These are phyloP conservation scores for Scleroderma citrinum DNA, from an alignment of 768 basidiomycete species.

Conservation along the genomic window DNA sequence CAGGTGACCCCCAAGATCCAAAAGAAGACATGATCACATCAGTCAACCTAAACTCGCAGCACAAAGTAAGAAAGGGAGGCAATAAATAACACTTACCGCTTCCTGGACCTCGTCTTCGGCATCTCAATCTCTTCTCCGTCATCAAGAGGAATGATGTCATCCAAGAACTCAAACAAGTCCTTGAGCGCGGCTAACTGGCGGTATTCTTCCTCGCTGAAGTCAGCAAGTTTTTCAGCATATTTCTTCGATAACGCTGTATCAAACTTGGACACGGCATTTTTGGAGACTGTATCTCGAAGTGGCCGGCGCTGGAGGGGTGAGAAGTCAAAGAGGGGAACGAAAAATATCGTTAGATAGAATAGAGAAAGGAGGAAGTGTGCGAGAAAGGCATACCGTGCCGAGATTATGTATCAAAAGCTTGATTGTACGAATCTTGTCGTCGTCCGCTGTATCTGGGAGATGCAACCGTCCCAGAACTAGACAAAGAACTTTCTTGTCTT, in stretches of 20 bases:
- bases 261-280: slow-evolving; percentile 71
- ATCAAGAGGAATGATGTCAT: slow-evolving; percentile 64
- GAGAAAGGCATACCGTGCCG: slow-evolving; percentile 6
- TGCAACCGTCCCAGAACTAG: slow-evolving; percentile 54
- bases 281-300: slow-evolving; percentile 48
- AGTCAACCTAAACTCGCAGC: no score
- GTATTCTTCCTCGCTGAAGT: slow-evolving; percentile 68
- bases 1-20: not conserved
- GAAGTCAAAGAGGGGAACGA: no score
- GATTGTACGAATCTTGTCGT: slow-evolving; percentile 53
- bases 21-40: no score
- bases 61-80: no score
- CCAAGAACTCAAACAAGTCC: slow-evolving; percentile 63
- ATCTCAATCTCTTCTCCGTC: slow-evolving; percentile 46
- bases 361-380: not conserved
- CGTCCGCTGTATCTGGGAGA: slow-evolving; percentile 61
- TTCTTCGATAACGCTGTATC: slow-evolving; percentile 61
- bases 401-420: slow-evolving; percentile 57
- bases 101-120: slow-evolving; percentile 37
- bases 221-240: slow-evolving; percentile 63
- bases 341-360: no score
- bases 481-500: slow-evolving; percentile 53
- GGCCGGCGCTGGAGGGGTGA: slow-evolving; percentile 45
- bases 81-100: slow-evolving; percentile 40
- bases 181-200: slow-evolving; percentile 57